phyloP scores from a whole-genome alignment of 2,329 filamentous ascomycete species.

The Colletotrichum spinosum region DNA sequence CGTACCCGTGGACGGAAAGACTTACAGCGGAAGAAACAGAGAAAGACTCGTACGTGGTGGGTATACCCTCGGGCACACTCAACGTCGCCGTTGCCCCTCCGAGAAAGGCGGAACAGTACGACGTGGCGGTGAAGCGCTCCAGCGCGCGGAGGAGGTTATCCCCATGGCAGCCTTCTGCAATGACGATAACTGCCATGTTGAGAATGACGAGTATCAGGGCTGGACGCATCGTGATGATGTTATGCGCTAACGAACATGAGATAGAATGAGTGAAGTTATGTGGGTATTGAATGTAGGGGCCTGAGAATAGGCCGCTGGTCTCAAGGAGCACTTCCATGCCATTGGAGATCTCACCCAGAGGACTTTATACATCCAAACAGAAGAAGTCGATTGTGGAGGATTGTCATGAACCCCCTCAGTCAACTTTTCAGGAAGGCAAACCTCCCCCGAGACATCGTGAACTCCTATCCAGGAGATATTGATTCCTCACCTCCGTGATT shows the following conservation, averaged over 20 bases:
- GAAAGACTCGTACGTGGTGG: constrained; percentile 12
- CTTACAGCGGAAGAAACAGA: constrained; percentile 29
- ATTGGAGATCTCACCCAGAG: too few relatives aligned
- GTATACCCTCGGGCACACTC: background rate
- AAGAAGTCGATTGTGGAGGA: too few relatives aligned
- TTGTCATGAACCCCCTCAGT: too few relatives aligned
- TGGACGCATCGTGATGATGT: background rate
- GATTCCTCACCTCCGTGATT: too few relatives aligned
- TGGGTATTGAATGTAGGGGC: background rate
- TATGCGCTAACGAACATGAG: background rate
- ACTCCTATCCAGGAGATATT: too few relatives aligned
- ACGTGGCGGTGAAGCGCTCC: constrained; percentile 26
- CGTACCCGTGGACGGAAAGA: background rate
- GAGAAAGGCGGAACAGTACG: constrained; percentile 23
- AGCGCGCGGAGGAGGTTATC: constrained; percentile 37
- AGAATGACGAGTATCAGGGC: background rate
- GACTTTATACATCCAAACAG: too few relatives aligned
- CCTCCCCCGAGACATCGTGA: too few relatives aligned
- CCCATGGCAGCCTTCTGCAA: constrained; percentile 27
- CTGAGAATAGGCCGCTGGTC: background rate
- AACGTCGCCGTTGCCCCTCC: background rate
- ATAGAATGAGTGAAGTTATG: background rate
- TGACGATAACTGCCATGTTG: background rate
- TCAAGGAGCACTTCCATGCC: background rate
- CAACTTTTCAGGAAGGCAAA: too few relatives aligned